Evolutionary conservation across 192 early-diverging fungal genomes (phyloP), one percentile per base, ranked within the genome.

Genomic region (Geosiphon pyriformis): DNA sequence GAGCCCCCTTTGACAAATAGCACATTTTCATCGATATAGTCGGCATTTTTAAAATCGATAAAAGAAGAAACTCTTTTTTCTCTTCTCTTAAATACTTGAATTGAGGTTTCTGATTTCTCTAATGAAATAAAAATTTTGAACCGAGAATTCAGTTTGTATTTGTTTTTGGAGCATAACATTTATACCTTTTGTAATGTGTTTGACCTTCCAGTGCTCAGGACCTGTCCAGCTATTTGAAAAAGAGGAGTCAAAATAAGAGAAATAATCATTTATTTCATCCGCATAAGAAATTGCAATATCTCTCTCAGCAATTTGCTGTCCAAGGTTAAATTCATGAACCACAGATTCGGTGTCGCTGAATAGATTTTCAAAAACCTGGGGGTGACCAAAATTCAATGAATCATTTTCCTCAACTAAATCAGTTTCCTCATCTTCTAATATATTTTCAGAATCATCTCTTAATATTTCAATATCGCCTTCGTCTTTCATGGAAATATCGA

Each of bases 151-250:
- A 30, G 25, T 15, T 22, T 34, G 18, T 15, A 6, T 42, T 29
- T 42, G n/a, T 56, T 1, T 15, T 56, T 26, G 8, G 54, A 56
- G 1, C 18, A 68, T 42, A 59, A 33, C 22, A 18, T 20, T 22
- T 11, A 23, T 53, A 78, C 81, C 52, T 71, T 54, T 80, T 17
- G 35, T 63, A 32, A 62, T 32, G 23, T 70, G 66, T 53, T 75
- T 74, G 58, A 91, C 64, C 31, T 87, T 92, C 94, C 94, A 98
- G 70, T 92, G 90, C 61, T 90, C 91, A 11, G 94, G 92, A 15
- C 95, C 95, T 7, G 93, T 94, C 95, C 95, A 98, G 55, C 85
- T 85, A 53, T 85, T 78, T 68, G 85, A 68, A 54, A 94, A 80
- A 15, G 83, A 85, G 23, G 85, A 73, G 75, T 96, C 94, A 82